phyloP scores from a whole-genome alignment of 1,139 yeast species.

The Debaryomycetaceae sp. region DNA sequence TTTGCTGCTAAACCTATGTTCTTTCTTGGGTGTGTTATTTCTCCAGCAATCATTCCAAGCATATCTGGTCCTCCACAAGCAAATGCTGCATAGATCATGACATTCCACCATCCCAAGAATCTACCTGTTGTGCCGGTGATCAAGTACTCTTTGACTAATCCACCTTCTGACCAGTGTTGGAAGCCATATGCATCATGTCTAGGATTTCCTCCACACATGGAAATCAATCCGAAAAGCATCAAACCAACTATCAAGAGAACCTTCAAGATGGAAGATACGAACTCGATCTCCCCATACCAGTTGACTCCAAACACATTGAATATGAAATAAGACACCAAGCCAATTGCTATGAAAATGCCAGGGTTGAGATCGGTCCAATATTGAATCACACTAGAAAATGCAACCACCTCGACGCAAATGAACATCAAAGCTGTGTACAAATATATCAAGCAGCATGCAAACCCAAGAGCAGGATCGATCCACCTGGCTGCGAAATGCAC shows the following conservation, averaged over 20 bases:
- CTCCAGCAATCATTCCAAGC: constrained; percentile 32
- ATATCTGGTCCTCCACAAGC: constrained; percentile 44
- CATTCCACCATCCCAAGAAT: constrained; percentile 35
- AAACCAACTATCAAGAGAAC: constrained; percentile 37
- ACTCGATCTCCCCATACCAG: constrained; percentile 41
- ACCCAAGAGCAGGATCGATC: constrained; percentile 40
- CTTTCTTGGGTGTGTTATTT: constrained; percentile 30
- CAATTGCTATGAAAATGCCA: constrained; percentile 34
- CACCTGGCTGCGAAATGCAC: constrained; percentile 36
- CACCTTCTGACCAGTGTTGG: constrained; percentile 34
- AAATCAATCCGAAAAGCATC: constrained; percentile 35
- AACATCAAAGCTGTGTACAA: constrained; percentile 36
- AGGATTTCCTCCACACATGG: constrained; percentile 42
- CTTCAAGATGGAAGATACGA: constrained; percentile 33
- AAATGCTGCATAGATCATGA: constrained; percentile 36
- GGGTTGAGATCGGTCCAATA: constrained; percentile 39
- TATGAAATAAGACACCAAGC: constrained; percentile 23
- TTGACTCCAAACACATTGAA: constrained; percentile 36
- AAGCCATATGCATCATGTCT: constrained; percentile 35
- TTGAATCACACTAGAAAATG: constrained; percentile 32
- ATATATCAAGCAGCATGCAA: constrained; percentile 33
- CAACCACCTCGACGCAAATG: constrained; percentile 35
- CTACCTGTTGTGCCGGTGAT: constrained; percentile 32
- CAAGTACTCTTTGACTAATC: constrained; percentile 29
- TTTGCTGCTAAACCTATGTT: constrained; percentile 32